Evolutionary conservation across 345 rosid genomes (phyloP).

Genomic region (Arabidopsis arenosa): DNA sequence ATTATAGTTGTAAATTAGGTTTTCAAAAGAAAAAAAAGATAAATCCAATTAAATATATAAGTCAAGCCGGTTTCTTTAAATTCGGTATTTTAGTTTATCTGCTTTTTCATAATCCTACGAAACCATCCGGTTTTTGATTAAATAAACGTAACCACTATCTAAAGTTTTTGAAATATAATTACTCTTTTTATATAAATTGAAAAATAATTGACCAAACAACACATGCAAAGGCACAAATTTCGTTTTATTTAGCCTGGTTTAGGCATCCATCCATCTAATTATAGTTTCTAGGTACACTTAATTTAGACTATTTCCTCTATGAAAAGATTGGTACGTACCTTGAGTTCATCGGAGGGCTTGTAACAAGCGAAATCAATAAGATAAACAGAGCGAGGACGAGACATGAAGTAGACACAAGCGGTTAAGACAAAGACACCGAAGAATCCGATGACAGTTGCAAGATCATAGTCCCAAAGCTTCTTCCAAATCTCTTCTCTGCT

Average conservation of each 20-base stretch:
- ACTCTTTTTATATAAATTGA: not conserved
- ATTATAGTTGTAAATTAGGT: not conserved
- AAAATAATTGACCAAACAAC: not conserved
- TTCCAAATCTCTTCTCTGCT: constrained; percentile 86
- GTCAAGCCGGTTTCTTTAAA: not conserved
- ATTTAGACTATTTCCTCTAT: not conserved
- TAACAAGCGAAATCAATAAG: constrained; percentile 86
- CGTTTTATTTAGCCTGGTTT: not conserved
- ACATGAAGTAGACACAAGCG: constrained; percentile 74
- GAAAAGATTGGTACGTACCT: constrained; percentile 52
- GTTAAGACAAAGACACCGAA: constrained; percentile 73
- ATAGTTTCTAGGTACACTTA: not conserved
- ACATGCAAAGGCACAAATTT: not conserved
- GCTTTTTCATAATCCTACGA: not conserved
- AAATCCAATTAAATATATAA: not conserved
- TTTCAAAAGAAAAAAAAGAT: not conserved
- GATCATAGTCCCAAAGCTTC: constrained; percentile 86
- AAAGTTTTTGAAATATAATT: not conserved
- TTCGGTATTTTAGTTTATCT: not conserved
- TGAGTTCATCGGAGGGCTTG: constrained; percentile 76
- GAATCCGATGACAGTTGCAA: constrained; percentile 71
- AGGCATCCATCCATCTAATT: not conserved
- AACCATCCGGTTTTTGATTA: not conserved
- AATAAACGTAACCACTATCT: not conserved
- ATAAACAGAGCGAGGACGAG: constrained; percentile 83